Evolutionary conservation across 306 rosid genomes (phyloP).

Genomic region (Sechiopsis laciniata): DNA sequence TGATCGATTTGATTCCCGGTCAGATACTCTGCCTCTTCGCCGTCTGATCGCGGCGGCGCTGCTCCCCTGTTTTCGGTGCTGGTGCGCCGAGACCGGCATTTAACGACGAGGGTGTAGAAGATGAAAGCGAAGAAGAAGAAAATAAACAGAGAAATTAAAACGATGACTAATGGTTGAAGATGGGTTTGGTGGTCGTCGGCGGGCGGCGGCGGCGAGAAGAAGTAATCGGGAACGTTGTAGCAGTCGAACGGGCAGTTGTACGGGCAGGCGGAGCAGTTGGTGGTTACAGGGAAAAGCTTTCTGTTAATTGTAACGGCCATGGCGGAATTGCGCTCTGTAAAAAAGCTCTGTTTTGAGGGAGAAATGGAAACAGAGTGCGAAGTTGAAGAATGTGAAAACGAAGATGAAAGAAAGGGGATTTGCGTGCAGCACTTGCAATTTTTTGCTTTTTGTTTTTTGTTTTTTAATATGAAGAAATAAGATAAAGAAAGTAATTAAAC

Average conservation of each 20-base stretch:
- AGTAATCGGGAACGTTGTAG: slow-evolving; percentile 35
- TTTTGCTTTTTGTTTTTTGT: background rate
- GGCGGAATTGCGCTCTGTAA: slow-evolving; percentile 17
- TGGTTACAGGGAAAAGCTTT: slow-evolving; percentile 47
- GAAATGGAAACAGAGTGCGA: slow-evolving; percentile 20
- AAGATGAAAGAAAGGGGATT: slow-evolving; percentile 20
- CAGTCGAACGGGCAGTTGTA: slow-evolving; percentile 50
- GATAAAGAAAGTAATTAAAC: background rate
- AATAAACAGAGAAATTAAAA: slow-evolving; percentile 37
- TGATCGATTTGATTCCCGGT: slow-evolving; percentile 34
- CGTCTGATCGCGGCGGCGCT: slow-evolving; percentile 25
- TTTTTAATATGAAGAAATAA: background rate
- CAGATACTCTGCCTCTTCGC: slow-evolving; percentile 35
- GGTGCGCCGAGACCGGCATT: slow-evolving; percentile 42
- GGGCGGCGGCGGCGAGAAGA: slow-evolving; percentile 31
- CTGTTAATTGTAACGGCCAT: slow-evolving; percentile 44
- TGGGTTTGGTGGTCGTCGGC: slow-evolving; percentile 15
- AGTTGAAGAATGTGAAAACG: background rate
- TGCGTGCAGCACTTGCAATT: background rate
- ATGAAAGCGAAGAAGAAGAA: slow-evolving; percentile 34
- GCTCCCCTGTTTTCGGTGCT: slow-evolving; percentile 19
- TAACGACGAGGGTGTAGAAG: slow-evolving; percentile 45
- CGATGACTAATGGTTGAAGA: slow-evolving; percentile 39
- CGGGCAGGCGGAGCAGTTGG: slow-evolving; percentile 47
- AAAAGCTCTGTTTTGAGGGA: slow-evolving; percentile 2